Percentiles rank a stretch among this genome's conserved stretches.
These are phyloP conservation scores for Claviceps sp. DNA, from an alignment of 2,329 filamentous ascomycete genomes.

Conservation along the genomic window DNA sequence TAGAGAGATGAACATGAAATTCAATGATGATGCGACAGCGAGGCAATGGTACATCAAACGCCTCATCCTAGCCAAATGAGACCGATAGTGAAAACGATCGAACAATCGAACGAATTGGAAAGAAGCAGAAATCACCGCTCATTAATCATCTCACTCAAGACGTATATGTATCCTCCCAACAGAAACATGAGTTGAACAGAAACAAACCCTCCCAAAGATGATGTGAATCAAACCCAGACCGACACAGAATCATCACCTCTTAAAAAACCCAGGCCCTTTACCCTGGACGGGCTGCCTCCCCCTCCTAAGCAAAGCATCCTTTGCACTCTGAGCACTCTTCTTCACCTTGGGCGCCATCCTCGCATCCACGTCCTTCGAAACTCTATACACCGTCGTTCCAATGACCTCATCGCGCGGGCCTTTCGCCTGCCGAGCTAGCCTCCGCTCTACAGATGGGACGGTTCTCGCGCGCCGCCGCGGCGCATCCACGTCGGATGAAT, in stretches of 20 bases:
- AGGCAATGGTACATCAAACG: neutral
- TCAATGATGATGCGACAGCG: neutral
- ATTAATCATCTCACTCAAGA: neutral
- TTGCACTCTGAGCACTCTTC: conserved; percentile 28
- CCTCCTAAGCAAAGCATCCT: conserved; percentile 32
- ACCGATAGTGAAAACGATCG: no score
- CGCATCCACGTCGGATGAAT: conserved; percentile 26
- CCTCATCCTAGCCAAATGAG: neutral
- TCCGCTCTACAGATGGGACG: conserved; percentile 26
- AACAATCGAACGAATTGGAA: neutral
- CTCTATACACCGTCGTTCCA: conserved; percentile 41
- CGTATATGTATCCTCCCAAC: neutral
- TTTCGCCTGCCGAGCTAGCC: conserved; percentile 23
- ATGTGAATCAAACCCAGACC: neutral
- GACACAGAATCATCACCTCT: conserved; percentile 5
- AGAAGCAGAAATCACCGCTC: neutral
- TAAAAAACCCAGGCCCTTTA: conserved; percentile 28
- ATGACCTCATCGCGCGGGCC: conserved; percentile 32
- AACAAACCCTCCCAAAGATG: neutral
- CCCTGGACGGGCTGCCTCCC: conserved; percentile 25
- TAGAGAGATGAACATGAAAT: no score
- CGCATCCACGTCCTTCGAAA: conserved; percentile 29
- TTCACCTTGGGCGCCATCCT: conserved; percentile 34
- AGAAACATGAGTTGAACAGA: neutral
- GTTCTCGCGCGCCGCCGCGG: conserved; percentile 28